A percentile compares a stretch with the other conserved stretches of the same genome.
These are phyloP conservation scores for Solanum etuberosum DNA, from an alignment of 257 asterid genomes.

Conservation along the genomic window DNA sequence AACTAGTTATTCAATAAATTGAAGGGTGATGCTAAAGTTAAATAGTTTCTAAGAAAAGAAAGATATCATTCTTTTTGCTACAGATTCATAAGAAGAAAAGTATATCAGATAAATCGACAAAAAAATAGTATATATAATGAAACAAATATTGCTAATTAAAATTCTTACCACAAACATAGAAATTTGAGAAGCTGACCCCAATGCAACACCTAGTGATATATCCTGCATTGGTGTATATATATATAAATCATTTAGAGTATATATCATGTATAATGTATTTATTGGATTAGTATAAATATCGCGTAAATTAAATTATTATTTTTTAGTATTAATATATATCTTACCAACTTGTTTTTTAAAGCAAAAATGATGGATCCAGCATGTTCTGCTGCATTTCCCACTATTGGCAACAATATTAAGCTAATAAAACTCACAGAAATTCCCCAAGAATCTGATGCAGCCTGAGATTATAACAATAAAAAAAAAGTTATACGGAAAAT, in stretches of 20 bases:
- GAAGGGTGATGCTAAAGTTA: background rate
- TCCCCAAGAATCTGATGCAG: slow-evolving; percentile 33
- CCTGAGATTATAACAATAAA: slow-evolving; percentile 5
- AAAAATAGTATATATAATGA: background rate
- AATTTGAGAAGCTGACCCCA: slow-evolving; percentile 40
- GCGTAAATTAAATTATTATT: background rate
- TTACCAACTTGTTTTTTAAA: slow-evolving; percentile 35
- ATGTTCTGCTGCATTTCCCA: slow-evolving; percentile 44
- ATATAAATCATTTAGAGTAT: background rate
- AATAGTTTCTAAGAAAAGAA: background rate
- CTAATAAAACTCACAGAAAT: slow-evolving; percentile 39
- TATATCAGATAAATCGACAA: background rate
- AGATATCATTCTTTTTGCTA: background rate
- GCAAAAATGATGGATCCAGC: slow-evolving; percentile 41
- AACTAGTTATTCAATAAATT: background rate
- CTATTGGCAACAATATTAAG: slow-evolving; percentile 35
- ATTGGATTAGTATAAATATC: background rate
- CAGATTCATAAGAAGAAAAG: background rate
- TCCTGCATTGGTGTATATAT: slow-evolving; percentile 10
- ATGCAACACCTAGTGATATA: slow-evolving; percentile 34
- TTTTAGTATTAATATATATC: background rate
- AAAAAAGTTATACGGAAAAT: background rate
- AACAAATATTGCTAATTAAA: background rate
- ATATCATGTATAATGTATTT: background rate
- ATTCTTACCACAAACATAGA: slow-evolving; percentile 38